A percentile compares a stretch with the other conserved stretches of the same genome.
Evolutionary conservation across 208 protist genomes (phyloP).

Genomic region (Crithidia brevicula): DNA sequence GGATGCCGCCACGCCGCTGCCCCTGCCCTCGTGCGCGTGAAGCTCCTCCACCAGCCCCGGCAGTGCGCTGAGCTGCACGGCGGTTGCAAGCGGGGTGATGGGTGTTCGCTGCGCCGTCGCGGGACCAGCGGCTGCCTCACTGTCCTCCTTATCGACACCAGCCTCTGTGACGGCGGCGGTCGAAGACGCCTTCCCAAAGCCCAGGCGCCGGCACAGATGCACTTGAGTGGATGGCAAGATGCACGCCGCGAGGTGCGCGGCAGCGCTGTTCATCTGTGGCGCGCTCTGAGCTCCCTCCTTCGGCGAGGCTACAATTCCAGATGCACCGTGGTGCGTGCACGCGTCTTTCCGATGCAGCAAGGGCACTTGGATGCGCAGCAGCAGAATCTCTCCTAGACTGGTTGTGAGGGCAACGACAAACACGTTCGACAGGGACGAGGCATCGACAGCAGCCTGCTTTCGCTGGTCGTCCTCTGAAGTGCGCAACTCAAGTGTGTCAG

Average conservation of each 20-base stretch:
- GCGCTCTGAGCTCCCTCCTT: background rate
- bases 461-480: background rate
- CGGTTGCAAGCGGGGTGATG: slow-evolving; percentile 4
- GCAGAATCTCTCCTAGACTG: slow-evolving; percentile 19
- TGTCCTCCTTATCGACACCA: background rate
- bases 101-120: background rate
- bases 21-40: background rate
- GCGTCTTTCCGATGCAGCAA: background rate
- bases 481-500: too few species aligned
- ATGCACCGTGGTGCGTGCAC: background rate
- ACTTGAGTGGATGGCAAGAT: slow-evolving; percentile 3
- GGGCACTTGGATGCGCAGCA: slow-evolving; percentile 25
- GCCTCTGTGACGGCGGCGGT: background rate
- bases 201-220: slow-evolving; percentile 15
- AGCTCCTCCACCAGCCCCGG: background rate
- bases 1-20: background rate
- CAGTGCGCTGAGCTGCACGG: slow-evolving; percentile 23
- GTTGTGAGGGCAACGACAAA: slow-evolving; percentile 30
- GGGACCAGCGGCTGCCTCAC: background rate
- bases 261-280: background rate
- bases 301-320: too few species aligned
- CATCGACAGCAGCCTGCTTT: background rate
- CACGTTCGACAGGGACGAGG: background rate
- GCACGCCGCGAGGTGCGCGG: background rate
- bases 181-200: slow-evolving; percentile 2